These are phyloP conservation scores for Tylopilus intermedius DNA, from an alignment of 768 basidiomycete species.

Conservation along the genomic window DNA sequence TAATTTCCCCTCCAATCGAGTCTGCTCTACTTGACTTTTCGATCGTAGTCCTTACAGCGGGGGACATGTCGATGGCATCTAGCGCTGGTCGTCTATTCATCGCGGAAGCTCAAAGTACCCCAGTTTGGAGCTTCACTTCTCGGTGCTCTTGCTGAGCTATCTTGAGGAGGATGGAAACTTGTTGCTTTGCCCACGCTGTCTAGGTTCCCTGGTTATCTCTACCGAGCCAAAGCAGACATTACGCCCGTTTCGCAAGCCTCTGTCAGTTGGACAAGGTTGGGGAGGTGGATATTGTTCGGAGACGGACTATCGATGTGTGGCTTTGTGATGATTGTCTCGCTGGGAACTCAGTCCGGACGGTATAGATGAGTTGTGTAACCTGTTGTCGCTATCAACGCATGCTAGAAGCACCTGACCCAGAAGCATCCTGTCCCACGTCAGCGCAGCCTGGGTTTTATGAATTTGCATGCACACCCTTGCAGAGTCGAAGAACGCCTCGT, in stretches of 20 bases:
- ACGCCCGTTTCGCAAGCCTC: constrained; percentile 48
- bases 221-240: constrained; percentile 38
- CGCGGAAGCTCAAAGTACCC: constrained; percentile 20
- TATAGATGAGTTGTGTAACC: constrained; percentile 49
- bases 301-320: constrained; percentile 48
- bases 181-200: constrained; percentile 58
- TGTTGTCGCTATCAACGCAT: constrained; percentile 48
- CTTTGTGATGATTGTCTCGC: constrained; percentile 38
- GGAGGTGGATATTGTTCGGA: constrained; percentile 59
- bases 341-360: constrained; percentile 39
- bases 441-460: constrained; percentile 52
- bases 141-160: constrained; percentile 56
- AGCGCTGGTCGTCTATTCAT: constrained; percentile 46
- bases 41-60: constrained; percentile 35
- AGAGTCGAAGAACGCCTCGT: constrained; percentile 38
- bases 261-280: constrained; percentile 43
- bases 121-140: constrained; percentile 51
- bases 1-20: constrained; percentile 25
- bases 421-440: constrained; percentile 36
- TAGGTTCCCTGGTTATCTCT: constrained; percentile 43
- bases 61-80: constrained; percentile 37
- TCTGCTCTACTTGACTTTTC: constrained; percentile 31
- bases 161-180: constrained; percentile 76
- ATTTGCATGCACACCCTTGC: constrained; percentile 50
- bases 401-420: constrained; percentile 28